Conservation (phyloP, 352 stramenopile genomes). For the Pythium myriotylum region DNA sequence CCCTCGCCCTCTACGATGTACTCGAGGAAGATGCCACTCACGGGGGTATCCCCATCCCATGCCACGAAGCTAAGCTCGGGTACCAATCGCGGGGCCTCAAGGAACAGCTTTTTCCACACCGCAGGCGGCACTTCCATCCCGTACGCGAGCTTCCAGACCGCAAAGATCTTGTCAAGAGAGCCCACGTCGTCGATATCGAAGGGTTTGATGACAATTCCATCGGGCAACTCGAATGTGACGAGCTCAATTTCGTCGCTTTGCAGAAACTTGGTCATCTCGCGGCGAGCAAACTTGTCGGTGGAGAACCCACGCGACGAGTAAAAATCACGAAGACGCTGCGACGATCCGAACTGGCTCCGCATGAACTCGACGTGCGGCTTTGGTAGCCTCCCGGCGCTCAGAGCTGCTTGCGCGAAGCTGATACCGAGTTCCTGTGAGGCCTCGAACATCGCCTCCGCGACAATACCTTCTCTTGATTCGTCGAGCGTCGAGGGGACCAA, state of each 20-base stretch:
- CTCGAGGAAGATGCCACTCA: slow-evolving; percentile 5
- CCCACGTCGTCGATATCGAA: neutral
- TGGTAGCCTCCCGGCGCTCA: no score
- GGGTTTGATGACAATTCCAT: neutral
- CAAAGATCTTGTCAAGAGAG: slow-evolving; percentile 11
- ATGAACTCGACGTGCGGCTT: neutral
- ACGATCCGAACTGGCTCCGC: slow-evolving; percentile 3
- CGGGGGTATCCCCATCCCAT: slow-evolving; percentile 1
- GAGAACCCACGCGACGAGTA: slow-evolving; percentile 4
- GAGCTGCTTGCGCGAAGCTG: neutral
- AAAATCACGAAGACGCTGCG: neutral
- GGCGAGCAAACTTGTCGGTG: neutral
- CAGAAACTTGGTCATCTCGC: slow-evolving; percentile 11
- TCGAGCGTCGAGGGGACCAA: neutral
- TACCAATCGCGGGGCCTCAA: slow-evolving; percentile 19
- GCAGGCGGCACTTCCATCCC: slow-evolving; percentile 3
- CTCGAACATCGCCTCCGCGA: neutral
- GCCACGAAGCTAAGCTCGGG: slow-evolving; percentile 25
- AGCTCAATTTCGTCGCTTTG: neutral
- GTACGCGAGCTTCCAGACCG: slow-evolving; percentile 19
- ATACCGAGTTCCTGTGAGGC: slow-evolving; percentile 1
- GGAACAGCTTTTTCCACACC: slow-evolving; percentile 25
- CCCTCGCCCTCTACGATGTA: slow-evolving; percentile 11
- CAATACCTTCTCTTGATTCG: no score
- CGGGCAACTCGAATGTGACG: no score